Evolutionary conservation across 148 eudicot genomes (phyloP), one percentile per base, ranked within the genome.

Genomic region (Drosera capensis): DNA sequence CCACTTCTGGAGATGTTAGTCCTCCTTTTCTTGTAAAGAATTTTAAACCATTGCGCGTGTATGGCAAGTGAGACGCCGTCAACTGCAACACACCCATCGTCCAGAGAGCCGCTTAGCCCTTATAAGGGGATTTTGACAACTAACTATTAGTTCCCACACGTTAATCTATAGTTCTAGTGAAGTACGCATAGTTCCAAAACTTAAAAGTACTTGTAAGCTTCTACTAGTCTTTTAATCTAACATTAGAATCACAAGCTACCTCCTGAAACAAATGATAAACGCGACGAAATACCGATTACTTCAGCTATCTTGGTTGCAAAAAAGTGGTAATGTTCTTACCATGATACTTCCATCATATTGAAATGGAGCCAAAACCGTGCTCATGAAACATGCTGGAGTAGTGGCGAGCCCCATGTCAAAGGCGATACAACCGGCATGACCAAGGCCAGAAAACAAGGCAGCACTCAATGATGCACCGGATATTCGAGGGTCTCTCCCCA

Each of bases 311-410:
- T 28, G 31, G 4, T 4, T 9, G 31, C 31, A 4, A 4, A 3
- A 3, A 28, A 28, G 6, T 28, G 9, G 8, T 15, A 8, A 29
- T 35, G 24, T 47, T 3, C 19, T 21, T 86, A 88, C 97, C 97
- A 88, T 88, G 8, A 88, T 84, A 13, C 94, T 83, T 58, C 74
- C 94, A 71, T 88, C 68, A 39, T 72, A 88, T 1, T 22, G 29
- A 67, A 83, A 84, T 1, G 79, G 78, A 54, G 83, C 55, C 73
- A 83, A 62, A 58, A 88, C 31, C 35, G 94, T 88, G 55, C 92
- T 83, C 97, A 84, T 84, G 57, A 88, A 88, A 58, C 97, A 88
- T 38, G 97, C 94, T 4, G 97, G 97, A 1, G 97, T 84, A 36
- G 97, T 88, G 11, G 97, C 94, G 39, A 88, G 74, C 5, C 92